Base-by-base conservation (phyloP, 305 asterid species). In the Solanum aculeatissimum region DNA sequence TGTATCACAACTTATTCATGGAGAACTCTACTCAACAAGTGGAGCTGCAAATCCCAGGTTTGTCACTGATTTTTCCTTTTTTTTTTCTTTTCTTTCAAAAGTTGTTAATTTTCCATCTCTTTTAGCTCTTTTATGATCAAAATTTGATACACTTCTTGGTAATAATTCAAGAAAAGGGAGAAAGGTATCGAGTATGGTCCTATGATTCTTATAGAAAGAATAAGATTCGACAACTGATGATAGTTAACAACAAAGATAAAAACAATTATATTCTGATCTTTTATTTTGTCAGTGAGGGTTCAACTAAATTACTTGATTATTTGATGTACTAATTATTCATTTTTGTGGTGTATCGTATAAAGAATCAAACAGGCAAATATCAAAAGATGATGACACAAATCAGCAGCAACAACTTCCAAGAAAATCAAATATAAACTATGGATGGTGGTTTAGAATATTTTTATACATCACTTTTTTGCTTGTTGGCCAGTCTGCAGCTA, bases 401-500 rank as follows among this genome's bases (percentile, higher is more conserved):
- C 70, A 79, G 8, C 85, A 84, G 13, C 51, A 54, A 3, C 43
- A 71, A 47, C 1, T 72, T 18, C n/a, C 51, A 32, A 63, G 45
- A 70, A 80, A 29, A 18, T 27, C 58, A 38, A 49, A 13, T 47
- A 55, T 68, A 40, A 14, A 68, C 58, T 85, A 80, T 43, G 53
- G 57, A 13, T 80, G 71, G 85, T 80, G 87, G 85, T 84, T 84
- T 70, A 71, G 78, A 45, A 83, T 86, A 25, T 60, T 32, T 51
- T 7, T 88, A 23, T 86, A 84, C 86, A 70, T 69, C 15, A 47
- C 16, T 66, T 86, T 86, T 25, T 49, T 82, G 4, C 54, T 86
- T 32, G 80, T 77, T 18, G 89, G 91, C 21, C 85, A 87, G 62
- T 78, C 89, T 42, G 70, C 88, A 63, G 91, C 87, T 11, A 86